phyloP scores from a whole-genome alignment of 148 eudicot genomes.

The Oxyria digyna region DNA sequence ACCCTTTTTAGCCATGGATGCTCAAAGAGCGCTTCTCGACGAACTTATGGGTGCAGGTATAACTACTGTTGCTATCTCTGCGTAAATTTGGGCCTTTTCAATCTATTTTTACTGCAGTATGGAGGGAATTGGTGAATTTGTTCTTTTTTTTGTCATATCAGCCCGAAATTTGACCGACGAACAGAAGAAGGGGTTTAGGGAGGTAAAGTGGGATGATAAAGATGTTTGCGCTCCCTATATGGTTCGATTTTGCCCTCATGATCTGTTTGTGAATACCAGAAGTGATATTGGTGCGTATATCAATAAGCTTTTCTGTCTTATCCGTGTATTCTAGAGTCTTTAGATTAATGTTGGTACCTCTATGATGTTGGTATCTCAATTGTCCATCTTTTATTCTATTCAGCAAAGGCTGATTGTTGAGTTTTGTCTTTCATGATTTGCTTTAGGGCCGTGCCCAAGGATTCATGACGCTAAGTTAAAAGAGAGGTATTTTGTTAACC shows the following conservation, averaged over 20 bases:
- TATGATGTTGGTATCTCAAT: not conserved
- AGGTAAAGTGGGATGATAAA: slow-evolving; percentile 85
- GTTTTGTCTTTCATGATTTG: slow-evolving; percentile 8
- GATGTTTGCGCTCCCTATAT: slow-evolving; percentile 81
- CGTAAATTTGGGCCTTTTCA: not conserved
- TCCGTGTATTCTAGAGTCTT: no score
- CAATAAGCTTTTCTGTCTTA: not conserved
- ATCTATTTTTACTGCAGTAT: not conserved
- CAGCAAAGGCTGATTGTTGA: not conserved
- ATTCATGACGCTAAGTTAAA: slow-evolving; percentile 88
- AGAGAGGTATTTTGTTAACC: slow-evolving; percentile 51
- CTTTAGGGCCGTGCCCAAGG: slow-evolving; percentile 72
- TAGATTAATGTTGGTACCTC: not conserved
- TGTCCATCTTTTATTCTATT: not conserved
- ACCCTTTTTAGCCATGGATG: slow-evolving; percentile 45
- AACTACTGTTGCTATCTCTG: not conserved
- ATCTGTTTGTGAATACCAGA: slow-evolving; percentile 83
- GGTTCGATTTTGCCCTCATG: slow-evolving; percentile 98
- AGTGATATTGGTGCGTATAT: slow-evolving; percentile 77
- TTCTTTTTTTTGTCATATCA: slow-evolving; percentile 13
- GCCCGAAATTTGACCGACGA: slow-evolving; percentile 93
- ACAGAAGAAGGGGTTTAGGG: slow-evolving; percentile 77
- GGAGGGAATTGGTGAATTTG: not conserved
- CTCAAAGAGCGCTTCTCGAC: slow-evolving; percentile 95
- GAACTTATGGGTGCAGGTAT: slow-evolving; percentile 99